Percentiles rank a stretch among this genome's conserved stretches.
phyloP scores from a whole-genome alignment of 331 rosid genomes.

The Telfairia occidentalis region DNA sequence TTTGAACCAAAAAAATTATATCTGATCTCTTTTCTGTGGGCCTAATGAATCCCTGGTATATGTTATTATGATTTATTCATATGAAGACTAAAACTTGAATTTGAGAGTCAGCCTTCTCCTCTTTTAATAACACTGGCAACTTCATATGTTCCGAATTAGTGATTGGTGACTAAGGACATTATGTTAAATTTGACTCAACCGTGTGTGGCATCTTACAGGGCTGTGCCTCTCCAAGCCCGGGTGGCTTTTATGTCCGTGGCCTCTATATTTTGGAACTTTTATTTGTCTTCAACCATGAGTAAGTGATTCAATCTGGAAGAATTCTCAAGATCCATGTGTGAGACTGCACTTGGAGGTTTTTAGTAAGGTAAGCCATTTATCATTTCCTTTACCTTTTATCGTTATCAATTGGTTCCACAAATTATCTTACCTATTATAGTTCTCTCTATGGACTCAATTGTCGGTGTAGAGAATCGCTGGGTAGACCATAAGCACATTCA shows the following conservation, averaged over 20 bases:
- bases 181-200: background rate
- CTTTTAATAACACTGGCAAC: background rate
- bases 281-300: constrained; percentile 73
- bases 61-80: background rate
- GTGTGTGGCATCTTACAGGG: constrained; percentile 34
- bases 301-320: constrained; percentile 29
- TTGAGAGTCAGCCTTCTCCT: background rate
- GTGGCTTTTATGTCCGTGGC: constrained; percentile 88
- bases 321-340: background rate
- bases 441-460: background rate
- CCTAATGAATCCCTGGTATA: background rate
- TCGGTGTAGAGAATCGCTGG: background rate
- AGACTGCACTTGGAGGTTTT: background rate
- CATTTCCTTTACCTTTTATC: background rate
- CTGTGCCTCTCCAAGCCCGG: constrained; percentile 86
- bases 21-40: background rate
- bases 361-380: background rate
- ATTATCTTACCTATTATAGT: background rate
- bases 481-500: background rate
- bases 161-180: background rate
- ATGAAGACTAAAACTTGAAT: background rate
- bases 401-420: background rate
- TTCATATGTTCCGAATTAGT: background rate
- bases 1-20: background rate
- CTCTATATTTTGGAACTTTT: constrained; percentile 89